These are phyloP conservation scores for Hyphodiscus sp. DNA, from an alignment of 2,329 filamentous ascomycete genomes.

Conservation along the genomic window DNA sequence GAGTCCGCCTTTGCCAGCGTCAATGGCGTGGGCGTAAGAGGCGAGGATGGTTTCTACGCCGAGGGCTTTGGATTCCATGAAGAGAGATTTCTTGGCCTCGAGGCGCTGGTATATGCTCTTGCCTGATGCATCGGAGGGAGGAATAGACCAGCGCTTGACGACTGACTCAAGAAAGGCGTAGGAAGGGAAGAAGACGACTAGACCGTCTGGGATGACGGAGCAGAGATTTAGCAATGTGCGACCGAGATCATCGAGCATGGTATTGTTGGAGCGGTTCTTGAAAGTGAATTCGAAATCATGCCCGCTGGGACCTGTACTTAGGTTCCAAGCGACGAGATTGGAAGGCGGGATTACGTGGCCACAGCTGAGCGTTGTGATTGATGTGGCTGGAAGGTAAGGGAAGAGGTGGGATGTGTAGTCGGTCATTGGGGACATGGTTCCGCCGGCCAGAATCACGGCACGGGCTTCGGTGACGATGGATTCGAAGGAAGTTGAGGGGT, in stretches of 20 bases:
- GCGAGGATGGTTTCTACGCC: constrained; percentile 58
- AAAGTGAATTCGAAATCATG: constrained; percentile 80
- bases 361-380: constrained; percentile 79
- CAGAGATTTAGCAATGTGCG: constrained; percentile 65
- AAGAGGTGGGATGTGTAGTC: constrained; percentile 87
- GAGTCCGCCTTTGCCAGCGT: constrained; percentile 59
- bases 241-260: constrained; percentile 70
- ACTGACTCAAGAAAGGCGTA: constrained; percentile 85
- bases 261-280: constrained; percentile 55
- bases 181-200: constrained; percentile 93
- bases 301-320: constrained; percentile 45
- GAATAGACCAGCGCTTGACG: constrained; percentile 51
- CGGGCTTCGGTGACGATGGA: constrained; percentile 79
- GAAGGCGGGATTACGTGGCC: constrained; percentile 84
- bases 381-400: constrained; percentile 56
- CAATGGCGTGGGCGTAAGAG: constrained; percentile 66
- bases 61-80: constrained; percentile 49
- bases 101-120: constrained; percentile 54
- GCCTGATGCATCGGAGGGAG: constrained; percentile 6
- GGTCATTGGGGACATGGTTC: constrained; percentile 94
- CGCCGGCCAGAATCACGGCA: constrained; percentile 84
- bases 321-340: constrained; percentile 72
- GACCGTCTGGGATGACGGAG: constrained; percentile 72
- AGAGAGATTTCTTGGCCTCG: constrained; percentile 52
- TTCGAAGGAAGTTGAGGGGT: constrained; percentile 85